phyloP scores from a whole-genome alignment of 2,329 filamentous ascomycete species.

The Aspergillus pseudoviridinutans region DNA sequence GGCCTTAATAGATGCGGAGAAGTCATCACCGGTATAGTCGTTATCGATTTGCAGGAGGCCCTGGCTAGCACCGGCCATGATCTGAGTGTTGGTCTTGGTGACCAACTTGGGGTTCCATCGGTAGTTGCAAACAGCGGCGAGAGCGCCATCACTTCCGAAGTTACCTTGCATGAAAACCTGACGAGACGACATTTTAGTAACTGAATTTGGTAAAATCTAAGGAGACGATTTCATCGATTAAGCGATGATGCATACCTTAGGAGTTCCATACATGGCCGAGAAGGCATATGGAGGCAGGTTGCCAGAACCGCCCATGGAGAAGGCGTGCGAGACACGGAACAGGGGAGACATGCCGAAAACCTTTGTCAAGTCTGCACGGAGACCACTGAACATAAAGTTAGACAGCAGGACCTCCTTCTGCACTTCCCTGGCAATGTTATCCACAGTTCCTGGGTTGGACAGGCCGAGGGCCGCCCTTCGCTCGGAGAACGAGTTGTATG shows the following conservation, averaged over 20 bases:
- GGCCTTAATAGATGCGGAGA: slow-evolving; percentile 87
- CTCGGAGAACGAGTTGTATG: slow-evolving; percentile 76
- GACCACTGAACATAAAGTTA: slow-evolving; percentile 94
- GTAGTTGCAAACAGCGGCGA: slow-evolving; percentile 89
- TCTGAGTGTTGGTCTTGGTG: slow-evolving; percentile 82
- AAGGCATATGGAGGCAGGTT: slow-evolving; percentile 88
- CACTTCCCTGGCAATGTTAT: slow-evolving; percentile 85
- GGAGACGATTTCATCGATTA: not conserved
- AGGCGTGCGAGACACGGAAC: slow-evolving; percentile 96
- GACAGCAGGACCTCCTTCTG: slow-evolving; percentile 94
- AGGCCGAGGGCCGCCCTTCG: slow-evolving; percentile 84
- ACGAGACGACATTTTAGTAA: slow-evolving; percentile 8
- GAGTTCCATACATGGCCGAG: slow-evolving; percentile 87
- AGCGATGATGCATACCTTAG: slow-evolving; percentile 63
- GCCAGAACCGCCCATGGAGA: slow-evolving; percentile 84
- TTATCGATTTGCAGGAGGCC: slow-evolving; percentile 92
- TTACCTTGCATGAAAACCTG: slow-evolving; percentile 95
- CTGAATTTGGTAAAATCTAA: not conserved
- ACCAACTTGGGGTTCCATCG: slow-evolving; percentile 77
- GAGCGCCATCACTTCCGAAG: slow-evolving; percentile 84
- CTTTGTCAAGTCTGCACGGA: slow-evolving; percentile 95
- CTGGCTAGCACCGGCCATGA: slow-evolving; percentile 71
- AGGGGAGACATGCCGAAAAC: slow-evolving; percentile 88
- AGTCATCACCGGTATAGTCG: slow-evolving; percentile 90
- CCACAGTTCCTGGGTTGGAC: slow-evolving; percentile 86